Conservation (phyloP, 2,329 filamentous ascomycete species). For the Fusarium devonianum region DNA sequence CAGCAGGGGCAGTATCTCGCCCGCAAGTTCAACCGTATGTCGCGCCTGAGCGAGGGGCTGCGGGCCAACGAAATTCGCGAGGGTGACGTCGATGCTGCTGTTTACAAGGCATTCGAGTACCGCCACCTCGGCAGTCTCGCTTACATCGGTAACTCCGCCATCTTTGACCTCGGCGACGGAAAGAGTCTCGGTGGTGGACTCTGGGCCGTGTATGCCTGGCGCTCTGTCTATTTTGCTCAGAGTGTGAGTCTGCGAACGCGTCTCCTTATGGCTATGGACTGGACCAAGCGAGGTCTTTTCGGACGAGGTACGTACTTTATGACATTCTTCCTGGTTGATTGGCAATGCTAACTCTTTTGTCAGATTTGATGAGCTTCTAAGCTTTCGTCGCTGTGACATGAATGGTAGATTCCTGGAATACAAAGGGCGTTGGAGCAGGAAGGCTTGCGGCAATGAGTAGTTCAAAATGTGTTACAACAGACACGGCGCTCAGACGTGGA, state of each 20-base stretch:
- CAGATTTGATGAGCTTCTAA: slow-evolving; percentile 63
- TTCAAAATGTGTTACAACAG: slow-evolving; percentile 9
- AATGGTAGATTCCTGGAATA: slow-evolving; percentile 8
- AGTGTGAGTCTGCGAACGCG: slow-evolving; percentile 93
- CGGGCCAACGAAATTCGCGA: slow-evolving; percentile 81
- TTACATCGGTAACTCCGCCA: slow-evolving; percentile 94
- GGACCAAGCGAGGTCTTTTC: slow-evolving; percentile 95
- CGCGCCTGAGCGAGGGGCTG: slow-evolving; percentile 77
- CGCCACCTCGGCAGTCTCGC: slow-evolving; percentile 89
- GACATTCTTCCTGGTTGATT: neutral
- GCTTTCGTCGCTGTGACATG: neutral
- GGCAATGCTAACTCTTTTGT: slow-evolving; percentile 11
- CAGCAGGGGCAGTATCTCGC: slow-evolving; percentile 95
- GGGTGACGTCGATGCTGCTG: slow-evolving; percentile 88
- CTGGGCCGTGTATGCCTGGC: slow-evolving; percentile 94
- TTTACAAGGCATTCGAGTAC: slow-evolving; percentile 96
- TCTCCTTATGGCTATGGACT: slow-evolving; percentile 93
- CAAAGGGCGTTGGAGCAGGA: slow-evolving; percentile 19
- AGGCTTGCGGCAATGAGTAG: slow-evolving; percentile 2
- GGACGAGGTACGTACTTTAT: slow-evolving; percentile 77
- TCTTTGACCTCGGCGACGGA: slow-evolving; percentile 87
- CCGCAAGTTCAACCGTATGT: slow-evolving; percentile 91
- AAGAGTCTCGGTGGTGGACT: slow-evolving; percentile 82
- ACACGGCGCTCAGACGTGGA: no score
- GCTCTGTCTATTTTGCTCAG: slow-evolving; percentile 96